Evolutionary conservation across 2,329 filamentous ascomycete species (phyloP).

Genomic region (Botryosphaeria dothidea): DNA sequence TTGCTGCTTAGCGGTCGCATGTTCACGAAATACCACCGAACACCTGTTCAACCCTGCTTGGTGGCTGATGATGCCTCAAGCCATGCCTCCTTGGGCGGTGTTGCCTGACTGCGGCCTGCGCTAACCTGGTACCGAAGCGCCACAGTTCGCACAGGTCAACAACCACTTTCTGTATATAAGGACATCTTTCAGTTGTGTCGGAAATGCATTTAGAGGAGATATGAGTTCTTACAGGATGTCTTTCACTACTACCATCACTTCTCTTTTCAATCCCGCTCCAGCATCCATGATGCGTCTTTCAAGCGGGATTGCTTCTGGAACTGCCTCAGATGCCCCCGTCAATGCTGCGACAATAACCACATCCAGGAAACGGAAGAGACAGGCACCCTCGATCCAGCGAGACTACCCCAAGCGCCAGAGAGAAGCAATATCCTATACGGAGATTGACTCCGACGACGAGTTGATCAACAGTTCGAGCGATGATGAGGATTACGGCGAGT

Average conservation of each 20-base stretch:
- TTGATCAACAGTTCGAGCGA: not conserved
- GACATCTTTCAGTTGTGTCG: not conserved
- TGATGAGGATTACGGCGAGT: not conserved
- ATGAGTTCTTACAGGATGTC: not conserved
- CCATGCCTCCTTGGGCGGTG: not conserved
- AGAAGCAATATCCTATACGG: not conserved
- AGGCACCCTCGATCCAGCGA: too few relatives aligned
- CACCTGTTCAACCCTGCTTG: too few relatives aligned
- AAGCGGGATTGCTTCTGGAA: not conserved
- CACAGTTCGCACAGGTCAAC: not conserved
- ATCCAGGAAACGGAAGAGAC: not conserved
- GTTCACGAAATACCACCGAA: too few relatives aligned
- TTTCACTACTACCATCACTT: not conserved
- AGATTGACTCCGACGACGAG: slow-evolving; percentile 10
- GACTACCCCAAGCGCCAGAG: not conserved
- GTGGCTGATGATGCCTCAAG: not conserved
- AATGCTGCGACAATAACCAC: not conserved
- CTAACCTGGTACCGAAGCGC: not conserved
- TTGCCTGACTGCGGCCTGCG: slow-evolving; percentile 14
- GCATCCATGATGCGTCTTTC: not conserved
- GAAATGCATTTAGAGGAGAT: too few relatives aligned
- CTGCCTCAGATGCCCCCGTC: not conserved
- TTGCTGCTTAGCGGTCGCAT: too few relatives aligned
- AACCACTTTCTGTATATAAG: not conserved
- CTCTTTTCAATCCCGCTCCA: not conserved